These are phyloP conservation scores for Monosporascus sp. DNA, from an alignment of 2,329 filamentous ascomycete genomes.

Conservation along the genomic window DNA sequence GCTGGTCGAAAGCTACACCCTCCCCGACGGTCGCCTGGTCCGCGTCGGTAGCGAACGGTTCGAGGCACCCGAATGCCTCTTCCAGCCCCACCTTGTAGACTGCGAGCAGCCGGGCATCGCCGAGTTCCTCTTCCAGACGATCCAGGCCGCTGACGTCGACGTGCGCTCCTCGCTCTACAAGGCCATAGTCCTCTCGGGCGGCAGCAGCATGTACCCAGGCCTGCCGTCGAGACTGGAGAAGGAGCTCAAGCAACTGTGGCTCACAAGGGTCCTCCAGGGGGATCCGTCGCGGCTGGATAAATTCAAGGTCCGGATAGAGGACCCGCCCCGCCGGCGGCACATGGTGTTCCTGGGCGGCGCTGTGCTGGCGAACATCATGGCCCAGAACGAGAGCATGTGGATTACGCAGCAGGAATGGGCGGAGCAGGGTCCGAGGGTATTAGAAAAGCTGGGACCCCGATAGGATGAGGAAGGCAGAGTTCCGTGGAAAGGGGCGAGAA, in stretches of 20 bases:
- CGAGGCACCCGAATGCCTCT: constrained; percentile 95
- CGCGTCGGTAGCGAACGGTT: constrained; percentile 95
- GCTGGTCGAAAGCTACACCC: constrained; percentile 93
- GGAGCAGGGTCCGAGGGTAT: constrained; percentile 76
- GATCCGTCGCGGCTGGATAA: constrained; percentile 94
- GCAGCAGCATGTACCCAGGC: constrained; percentile 98
- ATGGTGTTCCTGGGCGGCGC: constrained; percentile 99
- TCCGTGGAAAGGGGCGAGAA: neutral
- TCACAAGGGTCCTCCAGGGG: constrained; percentile 82
- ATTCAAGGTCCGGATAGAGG: constrained; percentile 99
- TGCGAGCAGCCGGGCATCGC: constrained; percentile 95
- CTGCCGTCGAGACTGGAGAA: constrained; percentile 93
- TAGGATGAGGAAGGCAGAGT: constrained; percentile 29
- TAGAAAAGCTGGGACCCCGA: constrained; percentile 92
- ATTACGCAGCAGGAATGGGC: constrained; percentile 96
- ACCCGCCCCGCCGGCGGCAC: constrained; percentile 89
- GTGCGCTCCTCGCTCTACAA: constrained; percentile 92
- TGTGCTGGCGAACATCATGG: constrained; percentile 97
- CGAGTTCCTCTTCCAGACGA: constrained; percentile 98
- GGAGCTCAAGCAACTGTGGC: constrained; percentile 97
- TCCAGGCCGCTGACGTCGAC: constrained; percentile 92
- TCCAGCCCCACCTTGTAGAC: constrained; percentile 96
- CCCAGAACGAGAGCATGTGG: constrained; percentile 99
- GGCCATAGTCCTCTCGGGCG: constrained; percentile 92
- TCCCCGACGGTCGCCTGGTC: constrained; percentile 94